Base-by-base conservation (phyloP, 306 rosid genomes). In the Begonia peltatifolia region DNA sequence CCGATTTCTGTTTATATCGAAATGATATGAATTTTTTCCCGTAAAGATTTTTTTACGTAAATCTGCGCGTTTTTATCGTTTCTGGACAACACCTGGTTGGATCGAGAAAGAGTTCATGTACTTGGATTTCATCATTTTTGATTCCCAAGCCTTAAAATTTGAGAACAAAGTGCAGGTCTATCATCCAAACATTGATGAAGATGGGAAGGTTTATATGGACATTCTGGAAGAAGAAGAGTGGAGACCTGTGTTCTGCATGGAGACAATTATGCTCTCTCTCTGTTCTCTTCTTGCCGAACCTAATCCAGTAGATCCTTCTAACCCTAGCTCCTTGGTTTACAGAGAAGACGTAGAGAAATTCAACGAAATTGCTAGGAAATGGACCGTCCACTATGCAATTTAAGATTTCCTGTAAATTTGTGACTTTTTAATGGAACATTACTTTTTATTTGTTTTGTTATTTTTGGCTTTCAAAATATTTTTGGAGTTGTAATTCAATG, bases 191-290 rank as follows among this genome's bases (percentile, higher is more conserved):
- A 18, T 69, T 9, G 64, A 42, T 15, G 48, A 57, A n/a, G 67
- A 74, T 13, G 79, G 79, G 48, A 74, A n/a, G 9, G 52, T 74
- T 13, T 36, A 50, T 12, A 14, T 74, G 0, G 72, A 69, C 57
- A 74, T 74, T 38, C 52, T 74, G 12, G 46, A 57, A 5, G 69
- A 74, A 18, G 74, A 74, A 30, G 74, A 69, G 10, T 74, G 75
- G 75, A 61, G 44, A 9, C 63, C 79, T 12, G 53, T 63, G 14
- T 61, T 69, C 11, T 64, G 54, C 17, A 61, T 74, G 11, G 79
- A 74, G 54, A 42, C 64, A 14, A 46, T 74, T 3, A n/a, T 74
- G 38, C 46, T 74, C 5, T 74, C 76, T 25, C 54, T 74, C 14
- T 61, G 60, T 52, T 74, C 67, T 25, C 65, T 74, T 46, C 70